These are phyloP conservation scores for Diplodia intermedia DNA, from an alignment of 2,329 filamentous ascomycete species.

Conservation along the genomic window DNA sequence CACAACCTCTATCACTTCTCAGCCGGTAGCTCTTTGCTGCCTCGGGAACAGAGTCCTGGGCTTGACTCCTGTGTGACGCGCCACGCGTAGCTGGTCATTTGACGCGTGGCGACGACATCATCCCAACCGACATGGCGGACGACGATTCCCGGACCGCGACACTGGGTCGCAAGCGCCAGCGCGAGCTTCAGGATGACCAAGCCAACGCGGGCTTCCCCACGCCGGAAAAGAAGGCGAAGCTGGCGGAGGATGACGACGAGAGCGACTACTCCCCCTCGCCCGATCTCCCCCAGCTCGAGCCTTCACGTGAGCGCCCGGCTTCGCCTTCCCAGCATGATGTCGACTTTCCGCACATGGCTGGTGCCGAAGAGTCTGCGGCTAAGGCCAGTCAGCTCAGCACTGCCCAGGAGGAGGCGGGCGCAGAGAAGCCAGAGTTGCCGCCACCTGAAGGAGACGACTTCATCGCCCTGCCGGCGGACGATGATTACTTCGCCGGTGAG, in stretches of 20 bases:
- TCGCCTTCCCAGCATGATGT: constrained; percentile 1
- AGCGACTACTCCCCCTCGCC: constrained; percentile 21
- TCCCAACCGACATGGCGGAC: constrained; percentile 15
- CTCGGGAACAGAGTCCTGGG: not conserved
- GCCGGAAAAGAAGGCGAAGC: constrained; percentile 20
- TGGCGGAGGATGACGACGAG: constrained; percentile 5
- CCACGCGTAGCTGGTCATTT: constrained; percentile 1
- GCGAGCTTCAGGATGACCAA: constrained; percentile 14
- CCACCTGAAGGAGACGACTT: constrained; percentile 7
- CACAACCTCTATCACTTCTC: not conserved
- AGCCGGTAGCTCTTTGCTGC: not conserved
- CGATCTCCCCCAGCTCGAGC: not conserved
- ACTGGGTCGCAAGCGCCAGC: constrained; percentile 49
- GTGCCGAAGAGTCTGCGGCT: not conserved
- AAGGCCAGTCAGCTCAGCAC: constrained; percentile 17
- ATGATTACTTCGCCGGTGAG: not conserved
- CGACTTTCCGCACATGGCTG: constrained; percentile 22
- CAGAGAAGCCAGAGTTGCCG: not conserved
- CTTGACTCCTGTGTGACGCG: not conserved
- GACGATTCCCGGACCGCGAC: constrained; percentile 56
- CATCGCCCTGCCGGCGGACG: constrained; percentile 6
- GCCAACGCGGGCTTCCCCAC: not conserved
- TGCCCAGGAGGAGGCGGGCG: constrained; percentile 1
- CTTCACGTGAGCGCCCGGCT: constrained; percentile 21
- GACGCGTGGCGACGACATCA: constrained; percentile 7